Evolutionary conservation across 2,329 filamentous ascomycete genomes (phyloP), one percentile per base, ranked within the genome.

Genomic region (Alternaria solani): DNA sequence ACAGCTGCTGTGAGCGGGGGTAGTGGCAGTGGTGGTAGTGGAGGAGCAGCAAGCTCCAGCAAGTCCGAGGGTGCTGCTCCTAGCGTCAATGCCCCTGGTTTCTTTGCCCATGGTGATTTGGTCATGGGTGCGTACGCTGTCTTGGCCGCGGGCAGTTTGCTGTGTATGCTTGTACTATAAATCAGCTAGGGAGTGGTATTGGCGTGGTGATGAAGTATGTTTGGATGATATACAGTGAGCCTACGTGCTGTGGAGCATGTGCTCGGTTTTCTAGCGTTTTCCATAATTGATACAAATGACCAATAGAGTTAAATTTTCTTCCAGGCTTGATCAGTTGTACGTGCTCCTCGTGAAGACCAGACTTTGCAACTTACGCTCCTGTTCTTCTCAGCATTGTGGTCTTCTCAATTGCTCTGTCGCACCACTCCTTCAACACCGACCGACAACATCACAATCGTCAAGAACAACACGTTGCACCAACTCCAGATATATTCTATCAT

Each of bases 131-230:
- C 55, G 3, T 77, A 72, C 60, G 63, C 59, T 36, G 41, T 52
- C 3, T 44, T 76, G 42, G 71, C 67, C 4, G 59, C 59, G 2
- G 64, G 65, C 7, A 74, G 71, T 34, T 55, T 74, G 42, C 36
- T 70, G 1, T 73, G 73, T 7, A 76, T 77, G 71, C 61, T 75
- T 44, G 62, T 62, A 9, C 56, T 75, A 49, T 74, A 52, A 62
- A 39, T 11, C 1, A 28, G 51, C 8, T 39, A 25, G 4, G 3
- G 32, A 25, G 32, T 12, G 30, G 16, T 2, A 2, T 30, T 18
- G 30, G 16, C 2, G 2, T 18, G 46, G 32, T 49, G 34, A 38
- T 8, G 20, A 36, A 49, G 8, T 1, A 26, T 18, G 16, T 20
- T 38, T 49, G 30, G 32, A 38, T 49, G 46, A 34, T 18, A 20